Conservation (phyloP, 1,139 yeast species). For the Entelexis paramagnoliae region DNA sequence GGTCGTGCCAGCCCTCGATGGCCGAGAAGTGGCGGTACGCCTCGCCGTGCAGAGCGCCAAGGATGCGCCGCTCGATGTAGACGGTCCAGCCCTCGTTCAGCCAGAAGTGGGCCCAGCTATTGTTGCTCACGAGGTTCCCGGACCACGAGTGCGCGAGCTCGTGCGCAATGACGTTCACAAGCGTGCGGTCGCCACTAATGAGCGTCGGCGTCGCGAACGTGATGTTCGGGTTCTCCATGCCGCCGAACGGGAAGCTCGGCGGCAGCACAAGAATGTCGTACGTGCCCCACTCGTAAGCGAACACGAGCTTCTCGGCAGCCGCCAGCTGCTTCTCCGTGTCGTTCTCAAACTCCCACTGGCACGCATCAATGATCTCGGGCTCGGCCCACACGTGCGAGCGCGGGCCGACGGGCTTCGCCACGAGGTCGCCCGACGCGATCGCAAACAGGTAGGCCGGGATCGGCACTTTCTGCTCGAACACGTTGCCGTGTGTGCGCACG, state of each 20-base stretch:
- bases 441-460: constrained; percentile 80
- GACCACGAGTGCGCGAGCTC: constrained; percentile 91
- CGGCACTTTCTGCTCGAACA: constrained; percentile 64
- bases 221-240: constrained; percentile 90
- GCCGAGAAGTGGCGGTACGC: constrained; percentile 68
- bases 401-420: constrained; percentile 66
- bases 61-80: constrained; percentile 73
- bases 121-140: constrained; percentile 80
- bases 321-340: constrained; percentile 71
- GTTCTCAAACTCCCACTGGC: constrained; percentile 68
- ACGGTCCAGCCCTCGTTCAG: constrained; percentile 96
- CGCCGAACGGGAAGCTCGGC: constrained; percentile 82
- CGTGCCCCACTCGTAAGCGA: constrained; percentile 74
- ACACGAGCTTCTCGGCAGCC: constrained; percentile 72
- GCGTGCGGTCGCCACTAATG: constrained; percentile 74
- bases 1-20: constrained; percentile 80
- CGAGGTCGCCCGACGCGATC: constrained; percentile 74
- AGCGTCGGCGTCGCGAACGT: constrained; percentile 88
- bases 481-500: constrained; percentile 24
- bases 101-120: constrained; percentile 93
- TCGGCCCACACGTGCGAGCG: constrained; percentile 76
- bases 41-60: constrained; percentile 69
- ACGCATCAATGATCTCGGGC: constrained; percentile 54
- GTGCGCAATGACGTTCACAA: constrained; percentile 82
- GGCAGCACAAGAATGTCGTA: constrained; percentile 78